Evolutionary conservation across 768 basidiomycete species (phyloP), one percentile per base, ranked within the genome.

Genomic region (Hypholoma sublateritium): DNA sequence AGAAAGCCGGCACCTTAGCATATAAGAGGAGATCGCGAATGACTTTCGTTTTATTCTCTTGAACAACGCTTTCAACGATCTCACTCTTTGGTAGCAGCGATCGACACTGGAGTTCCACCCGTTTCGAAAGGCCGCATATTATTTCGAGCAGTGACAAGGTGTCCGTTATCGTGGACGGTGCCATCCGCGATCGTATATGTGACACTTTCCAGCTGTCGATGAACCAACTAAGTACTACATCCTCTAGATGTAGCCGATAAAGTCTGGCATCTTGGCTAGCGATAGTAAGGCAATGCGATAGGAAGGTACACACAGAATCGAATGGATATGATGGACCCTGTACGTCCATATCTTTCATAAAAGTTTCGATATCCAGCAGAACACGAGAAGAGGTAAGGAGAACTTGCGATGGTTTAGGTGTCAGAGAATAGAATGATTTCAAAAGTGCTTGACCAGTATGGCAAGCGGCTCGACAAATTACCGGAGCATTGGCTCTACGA

Each of bases 271-370:
- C 94, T 65, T 88, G 86, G 56, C 82, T 85, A 0, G 93, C 87
- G 21, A 93, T 75, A 16, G 76, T 79, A 46, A 98, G 75, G 54
- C 85, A 88, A 24, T 81, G 75, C 5, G 82, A 74, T 45, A 98
- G 77, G 67, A 98, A 93, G 55, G 78, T 76, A 75, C 95, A 97
- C 37, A 96, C 93, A 1, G 95, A 86, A 66, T 99, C 97, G 64
- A 82, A 90, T 0, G 95, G 93, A 64, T 83, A 87, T 13, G 85
- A 74, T 2, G 95, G 95, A 0, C 95, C 95, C 72, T 98, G 96
- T 14, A 97, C 81, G 60, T 93, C 89, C 56, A 99, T 76, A 59
- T 96, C 92, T 59, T 87, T 88, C 1, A 86, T 81, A 46, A 98
- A 75, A 0, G 79, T 76, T 67, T 94, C 93, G 47, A 98, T 85